Evolutionary conservation across 768 basidiomycete genomes (phyloP), one percentile per base, ranked within the genome.

Genomic region (Panaeolus cyanescens): DNA sequence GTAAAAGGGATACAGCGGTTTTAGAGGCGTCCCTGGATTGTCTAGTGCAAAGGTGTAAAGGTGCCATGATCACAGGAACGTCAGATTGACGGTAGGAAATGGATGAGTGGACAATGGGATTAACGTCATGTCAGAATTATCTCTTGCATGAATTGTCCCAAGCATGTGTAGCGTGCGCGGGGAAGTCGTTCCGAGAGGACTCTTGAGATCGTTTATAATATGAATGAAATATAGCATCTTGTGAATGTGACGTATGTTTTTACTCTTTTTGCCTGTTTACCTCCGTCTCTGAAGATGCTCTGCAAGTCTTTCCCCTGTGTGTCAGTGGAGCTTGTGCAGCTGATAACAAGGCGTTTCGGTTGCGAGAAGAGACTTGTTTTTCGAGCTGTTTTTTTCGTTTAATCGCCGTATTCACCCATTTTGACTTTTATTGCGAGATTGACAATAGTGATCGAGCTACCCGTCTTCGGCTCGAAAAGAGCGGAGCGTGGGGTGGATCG

Each of bases 401-500:
- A 50, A 50, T 50, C 45, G 45, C 45, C 45, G 45, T 50, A 12
- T 42, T n/a, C 19, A 42, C 39, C 39, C 39, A 42, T 42, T 42
- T 42, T 42, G 39, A 42, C 45, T 28, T 50, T 28, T 50, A 25
- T 50, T 42, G 20, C n/a, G 25, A 25, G 19, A 42, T 42, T 42
- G n/a, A 42, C 39, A n/a, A 42, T n/a, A 19, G 19, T 39, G 3
- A 39, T 39, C 8, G 19, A 19, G 39, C 19, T 42, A 22, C 9
- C 39, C 39, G 39, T 42, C 39, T 28, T 50, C 45, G 45, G 45
- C 22, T 50, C 25, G 45, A 50, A 9, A 50, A 25, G 22, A 50
- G 25, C 45, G 45, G 45, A 50, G 45, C 45, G 45, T 50, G 45
- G 42, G 45, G 45, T 50, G 45, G 45, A 50, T 50, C 45, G 22